A percentile compares a stretch with the other conserved stretches of the same genome.
These are phyloP conservation scores for Backusella psychrophila DNA, from an alignment of 192 early-diverging fungal genomes.

Conservation along the genomic window DNA sequence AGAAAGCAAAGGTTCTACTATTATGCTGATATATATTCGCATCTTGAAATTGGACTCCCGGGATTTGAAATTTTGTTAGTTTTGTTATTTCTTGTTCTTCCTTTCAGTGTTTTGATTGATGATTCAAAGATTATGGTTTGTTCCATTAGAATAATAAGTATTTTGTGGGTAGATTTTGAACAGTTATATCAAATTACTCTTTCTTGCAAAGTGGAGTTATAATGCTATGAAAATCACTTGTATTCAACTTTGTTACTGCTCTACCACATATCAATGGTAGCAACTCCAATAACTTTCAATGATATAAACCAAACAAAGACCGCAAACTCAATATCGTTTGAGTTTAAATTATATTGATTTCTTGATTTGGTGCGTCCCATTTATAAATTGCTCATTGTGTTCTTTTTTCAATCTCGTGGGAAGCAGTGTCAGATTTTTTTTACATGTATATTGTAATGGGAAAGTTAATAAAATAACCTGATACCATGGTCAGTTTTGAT, in stretches of 20 bases:
- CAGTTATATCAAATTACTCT: neutral
- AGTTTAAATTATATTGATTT: conserved; percentile 1
- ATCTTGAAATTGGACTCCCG: neutral
- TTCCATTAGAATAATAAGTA: neutral
- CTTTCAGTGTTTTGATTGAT: neutral
- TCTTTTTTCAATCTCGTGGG: neutral
- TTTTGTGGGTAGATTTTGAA: neutral
- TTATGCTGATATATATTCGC: neutral
- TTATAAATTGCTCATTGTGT: neutral
- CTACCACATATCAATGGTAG: neutral
- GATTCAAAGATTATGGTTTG: neutral
- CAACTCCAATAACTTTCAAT: neutral
- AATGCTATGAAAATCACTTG: neutral
- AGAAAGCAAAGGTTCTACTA: neutral
- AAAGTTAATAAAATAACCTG: neutral
- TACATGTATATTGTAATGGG: neutral
- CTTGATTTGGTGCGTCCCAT: neutral
- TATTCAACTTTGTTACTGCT: neutral
- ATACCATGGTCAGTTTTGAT: neutral
- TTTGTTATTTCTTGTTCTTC: neutral
- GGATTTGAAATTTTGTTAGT: neutral
- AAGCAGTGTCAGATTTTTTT: neutral
- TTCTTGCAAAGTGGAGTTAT: neutral
- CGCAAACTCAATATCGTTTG: neutral
- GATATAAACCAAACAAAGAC: neutral